Percentiles rank a stretch among this genome's conserved stretches.
Evolutionary conservation across 192 early-diverging fungal species (phyloP).

Genomic region (Obelidium mucronatum): DNA sequence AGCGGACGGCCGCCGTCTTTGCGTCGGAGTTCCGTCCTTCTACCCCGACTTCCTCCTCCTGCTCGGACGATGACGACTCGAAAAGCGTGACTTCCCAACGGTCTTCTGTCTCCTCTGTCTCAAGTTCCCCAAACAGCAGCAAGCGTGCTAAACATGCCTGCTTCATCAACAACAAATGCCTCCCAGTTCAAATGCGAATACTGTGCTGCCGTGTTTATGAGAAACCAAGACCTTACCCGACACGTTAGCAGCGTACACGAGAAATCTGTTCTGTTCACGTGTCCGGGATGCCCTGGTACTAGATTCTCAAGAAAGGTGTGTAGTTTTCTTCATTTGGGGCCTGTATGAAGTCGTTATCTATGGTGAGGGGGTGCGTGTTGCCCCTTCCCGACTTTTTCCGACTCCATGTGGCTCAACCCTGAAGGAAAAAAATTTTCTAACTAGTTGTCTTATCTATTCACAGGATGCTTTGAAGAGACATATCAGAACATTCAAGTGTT

Average conservation of each 20-base stretch:
- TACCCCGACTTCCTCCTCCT: not conserved
- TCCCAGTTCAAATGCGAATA: not conserved
- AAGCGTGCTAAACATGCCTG: not conserved
- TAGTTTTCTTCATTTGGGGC: no score
- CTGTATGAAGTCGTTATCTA: no score
- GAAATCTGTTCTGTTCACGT: conserved; percentile 5
- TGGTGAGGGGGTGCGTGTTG: no score
- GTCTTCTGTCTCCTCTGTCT: not conserved
- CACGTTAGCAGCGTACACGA: conserved; percentile 5
- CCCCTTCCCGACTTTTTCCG: not conserved
- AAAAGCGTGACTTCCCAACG: no score
- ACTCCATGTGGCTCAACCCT: no score
- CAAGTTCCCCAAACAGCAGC: not conserved
- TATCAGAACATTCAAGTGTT: conserved; percentile 21
- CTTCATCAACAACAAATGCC: no score
- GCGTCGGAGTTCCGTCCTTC: no score
- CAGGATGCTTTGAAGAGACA: conserved; percentile 21
- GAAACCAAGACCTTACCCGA: conserved; percentile 18
- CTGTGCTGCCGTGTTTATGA: not conserved
- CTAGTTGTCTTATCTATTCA: not conserved
- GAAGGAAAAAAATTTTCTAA: not conserved
- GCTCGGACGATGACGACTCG: not conserved
- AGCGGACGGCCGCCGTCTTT: no score
- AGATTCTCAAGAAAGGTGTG: conserved; percentile 21
- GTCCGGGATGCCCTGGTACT: conserved; percentile 17